A percentile compares a stretch with the other conserved stretches of the same genome.
phyloP scores from a whole-genome alignment of 345 rosid species.

The Turnera subulata region DNA sequence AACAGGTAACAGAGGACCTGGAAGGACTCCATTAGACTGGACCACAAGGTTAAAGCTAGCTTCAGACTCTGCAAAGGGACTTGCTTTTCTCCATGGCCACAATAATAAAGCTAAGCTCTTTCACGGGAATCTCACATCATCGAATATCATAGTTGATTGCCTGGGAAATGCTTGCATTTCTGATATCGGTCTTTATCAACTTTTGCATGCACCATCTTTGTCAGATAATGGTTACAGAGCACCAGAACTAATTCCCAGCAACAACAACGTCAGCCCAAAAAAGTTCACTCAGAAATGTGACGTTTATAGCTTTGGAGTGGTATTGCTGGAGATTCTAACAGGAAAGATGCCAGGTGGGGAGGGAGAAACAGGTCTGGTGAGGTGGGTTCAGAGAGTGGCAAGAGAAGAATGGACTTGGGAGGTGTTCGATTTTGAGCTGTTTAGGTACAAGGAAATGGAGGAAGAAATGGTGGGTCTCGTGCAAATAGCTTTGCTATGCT shows the following conservation, averaged over 20 bases:
- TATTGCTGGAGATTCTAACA: constrained; percentile 35
- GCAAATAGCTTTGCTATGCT: constrained; percentile 41
- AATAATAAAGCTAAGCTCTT: constrained; percentile 27
- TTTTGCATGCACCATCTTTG: constrained; percentile 21
- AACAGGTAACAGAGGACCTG: constrained; percentile 41
- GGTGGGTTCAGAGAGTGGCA: constrained; percentile 32
- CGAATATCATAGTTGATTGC: constrained; percentile 32
- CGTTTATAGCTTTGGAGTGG: constrained; percentile 41
- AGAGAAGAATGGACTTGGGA: constrained; percentile 29
- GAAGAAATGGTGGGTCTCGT: constrained; percentile 35
- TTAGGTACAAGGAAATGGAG: constrained; percentile 29
- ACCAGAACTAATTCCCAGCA: constrained; percentile 26
- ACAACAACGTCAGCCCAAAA: constrained; percentile 6
- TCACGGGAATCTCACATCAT: constrained; percentile 38
- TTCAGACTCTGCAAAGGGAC: constrained; percentile 38
- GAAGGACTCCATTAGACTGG: constrained; percentile 38
- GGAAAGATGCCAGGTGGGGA: constrained; percentile 36
- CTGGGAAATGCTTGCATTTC: constrained; percentile 32
- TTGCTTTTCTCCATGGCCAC: constrained; percentile 33
- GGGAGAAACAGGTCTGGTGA: constrained; percentile 34
- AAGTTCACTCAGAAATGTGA: constrained; percentile 33
- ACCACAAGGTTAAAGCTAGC: constrained; percentile 33
- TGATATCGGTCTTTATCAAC: constrained; percentile 31
- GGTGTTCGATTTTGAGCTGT: constrained; percentile 42
- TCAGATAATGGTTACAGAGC: constrained; percentile 23